Conservation (phyloP, 805 yeast species). For the Hanseniaspora nectarophila region DNA sequence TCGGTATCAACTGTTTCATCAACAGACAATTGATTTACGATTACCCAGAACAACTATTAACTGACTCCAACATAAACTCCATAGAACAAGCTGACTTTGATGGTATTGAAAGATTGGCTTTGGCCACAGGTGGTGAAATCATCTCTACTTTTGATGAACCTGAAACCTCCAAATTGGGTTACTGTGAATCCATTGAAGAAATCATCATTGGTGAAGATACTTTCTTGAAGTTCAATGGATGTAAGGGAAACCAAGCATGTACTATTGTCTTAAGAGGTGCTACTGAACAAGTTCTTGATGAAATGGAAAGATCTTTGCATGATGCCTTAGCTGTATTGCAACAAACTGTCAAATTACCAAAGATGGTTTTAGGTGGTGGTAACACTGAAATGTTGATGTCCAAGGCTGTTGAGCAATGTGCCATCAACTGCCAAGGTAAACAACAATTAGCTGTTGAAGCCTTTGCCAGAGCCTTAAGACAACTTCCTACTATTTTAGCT, state of each 20-base stretch:
- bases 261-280: constrained; percentile 94
- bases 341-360: constrained; percentile 84
- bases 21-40: constrained; percentile 95
- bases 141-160: constrained; percentile 93
- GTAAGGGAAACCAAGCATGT: constrained; percentile 90
- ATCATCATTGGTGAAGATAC: constrained; percentile 84
- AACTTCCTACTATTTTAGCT: constrained; percentile 86
- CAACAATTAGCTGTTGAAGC: constrained; percentile 89
- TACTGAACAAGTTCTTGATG: constrained; percentile 90
- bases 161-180: constrained; percentile 71
- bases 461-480: constrained; percentile 86
- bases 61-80: constrained; percentile 77
- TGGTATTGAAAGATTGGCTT: constrained; percentile 90
- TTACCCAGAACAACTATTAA: constrained; percentile 91
- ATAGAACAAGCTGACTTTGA: constrained; percentile 98
- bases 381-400: constrained; percentile 95
- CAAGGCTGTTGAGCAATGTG: constrained; percentile 84
- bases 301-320: constrained; percentile 91
- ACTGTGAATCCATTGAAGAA: constrained; percentile 84
- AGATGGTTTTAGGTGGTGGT: constrained; percentile 90
- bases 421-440: constrained; percentile 87
- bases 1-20: constrained; percentile 78
- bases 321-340: constrained; percentile 93
- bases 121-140: constrained; percentile 97
- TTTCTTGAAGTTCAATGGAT: constrained; percentile 88